A percentile compares a stretch with the other conserved stretches of the same genome.
Conservation (phyloP, 768 basidiomycete species). For the Chalciporus chontae region DNA sequence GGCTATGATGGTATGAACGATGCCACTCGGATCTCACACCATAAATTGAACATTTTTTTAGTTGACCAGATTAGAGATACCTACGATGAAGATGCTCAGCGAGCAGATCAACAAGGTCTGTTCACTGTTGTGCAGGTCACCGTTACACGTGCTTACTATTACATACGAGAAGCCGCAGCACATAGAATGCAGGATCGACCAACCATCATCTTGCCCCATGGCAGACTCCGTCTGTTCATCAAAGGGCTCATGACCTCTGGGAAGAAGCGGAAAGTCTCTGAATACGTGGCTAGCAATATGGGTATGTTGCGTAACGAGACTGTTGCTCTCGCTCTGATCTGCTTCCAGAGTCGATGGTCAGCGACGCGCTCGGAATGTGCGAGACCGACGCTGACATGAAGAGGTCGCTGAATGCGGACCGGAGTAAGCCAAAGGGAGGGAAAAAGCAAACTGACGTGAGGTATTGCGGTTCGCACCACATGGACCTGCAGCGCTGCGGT, state of each 20-base stretch:
- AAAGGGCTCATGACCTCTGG: neutral
- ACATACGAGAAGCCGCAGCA: neutral
- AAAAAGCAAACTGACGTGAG: conserved; percentile 11
- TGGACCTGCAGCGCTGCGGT: conserved; percentile 8
- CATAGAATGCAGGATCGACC: neutral
- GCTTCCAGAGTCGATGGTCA: neutral
- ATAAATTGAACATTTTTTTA: neutral
- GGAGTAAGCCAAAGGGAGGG: conserved; percentile 5
- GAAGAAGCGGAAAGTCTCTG: neutral
- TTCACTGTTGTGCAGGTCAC: neutral
- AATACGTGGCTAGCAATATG: neutral
- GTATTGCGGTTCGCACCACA: conserved; percentile 9
- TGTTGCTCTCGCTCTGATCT: neutral
- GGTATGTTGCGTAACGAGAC: neutral
- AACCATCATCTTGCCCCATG: too few relatives aligned
- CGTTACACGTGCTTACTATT: neutral
- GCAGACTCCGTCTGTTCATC: neutral
- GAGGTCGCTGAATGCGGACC: neutral
- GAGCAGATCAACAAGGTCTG: neutral
- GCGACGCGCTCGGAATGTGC: conserved; percentile 5
- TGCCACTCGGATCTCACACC: neutral
- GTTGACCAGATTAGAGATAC: conserved; percentile 6
- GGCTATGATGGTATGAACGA: conserved; percentile 67
- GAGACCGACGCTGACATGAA: neutral
- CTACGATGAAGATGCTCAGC: neutral